Percentiles rank a stretch among this genome's conserved stretches.
These are phyloP conservation scores for Pelargonium cotyledonis DNA, from an alignment of 441 rosid species.

Conservation along the genomic window DNA sequence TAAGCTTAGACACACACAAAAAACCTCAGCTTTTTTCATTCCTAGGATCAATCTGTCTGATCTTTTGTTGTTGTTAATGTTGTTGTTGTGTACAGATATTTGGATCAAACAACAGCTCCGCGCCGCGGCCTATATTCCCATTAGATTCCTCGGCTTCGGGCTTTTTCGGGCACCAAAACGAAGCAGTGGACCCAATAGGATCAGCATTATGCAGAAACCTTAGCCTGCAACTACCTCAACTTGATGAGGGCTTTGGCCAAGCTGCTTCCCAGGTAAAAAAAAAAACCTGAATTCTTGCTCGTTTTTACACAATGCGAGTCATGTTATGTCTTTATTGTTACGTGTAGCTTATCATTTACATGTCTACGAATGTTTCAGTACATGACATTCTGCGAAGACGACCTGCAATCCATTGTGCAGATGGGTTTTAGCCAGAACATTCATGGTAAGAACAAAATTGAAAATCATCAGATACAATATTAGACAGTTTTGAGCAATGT, in stretches of 20 bases:
- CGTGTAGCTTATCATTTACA: too few relatives aligned
- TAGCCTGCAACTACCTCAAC: constrained; percentile 40
- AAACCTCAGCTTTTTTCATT: constrained; percentile 8
- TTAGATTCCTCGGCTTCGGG: constrained; percentile 41
- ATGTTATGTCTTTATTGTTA: too few relatives aligned
- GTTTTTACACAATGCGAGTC: too few relatives aligned
- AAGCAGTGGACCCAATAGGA: constrained; percentile 26
- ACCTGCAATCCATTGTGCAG: constrained; percentile 66
- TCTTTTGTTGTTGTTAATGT: constrained; percentile 16
- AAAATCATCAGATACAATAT: too few relatives aligned
- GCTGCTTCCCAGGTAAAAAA: constrained; percentile 44
- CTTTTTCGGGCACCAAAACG: constrained; percentile 32
- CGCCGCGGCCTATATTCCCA: constrained; percentile 32
- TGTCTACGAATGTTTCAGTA: constrained; percentile 23
- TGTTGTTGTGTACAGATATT: constrained; percentile 31
- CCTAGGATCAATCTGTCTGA: constrained; percentile 1
- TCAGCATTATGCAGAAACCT: constrained; percentile 32
- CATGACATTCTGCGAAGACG: constrained; percentile 54
- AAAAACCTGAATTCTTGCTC: neutral
- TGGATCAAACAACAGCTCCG: constrained; percentile 30
- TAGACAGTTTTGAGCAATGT: too few relatives aligned
- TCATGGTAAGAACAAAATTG: neutral
- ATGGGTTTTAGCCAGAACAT: constrained; percentile 58
- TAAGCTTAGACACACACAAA: constrained; percentile 23
- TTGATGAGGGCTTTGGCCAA: constrained; percentile 28